Percentiles rank a stretch among this genome's conserved stretches.
These are phyloP conservation scores for Asterionellopsis glacialis DNA, from an alignment of 108 stramenopile genomes.

Conservation along the genomic window DNA sequence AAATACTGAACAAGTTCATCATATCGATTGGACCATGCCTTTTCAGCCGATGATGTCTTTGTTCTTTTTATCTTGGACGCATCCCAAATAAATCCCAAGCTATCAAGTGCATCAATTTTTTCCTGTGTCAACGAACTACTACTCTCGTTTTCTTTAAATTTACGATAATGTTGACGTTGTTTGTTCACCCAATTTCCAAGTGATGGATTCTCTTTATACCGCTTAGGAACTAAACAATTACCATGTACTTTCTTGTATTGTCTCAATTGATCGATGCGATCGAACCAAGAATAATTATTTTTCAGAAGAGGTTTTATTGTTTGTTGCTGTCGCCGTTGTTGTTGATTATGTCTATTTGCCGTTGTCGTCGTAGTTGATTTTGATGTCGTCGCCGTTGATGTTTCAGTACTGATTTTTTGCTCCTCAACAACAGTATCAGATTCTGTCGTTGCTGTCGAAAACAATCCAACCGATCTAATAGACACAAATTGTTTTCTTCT, in stretches of 20 bases:
- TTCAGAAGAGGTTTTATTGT: too few relatives aligned
- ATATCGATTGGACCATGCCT: background rate
- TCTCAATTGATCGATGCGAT: conserved; percentile 24
- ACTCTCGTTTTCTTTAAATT: conserved; percentile 19
- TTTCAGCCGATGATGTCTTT: background rate
- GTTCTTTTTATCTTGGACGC: conserved; percentile 8
- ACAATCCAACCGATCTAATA: too few relatives aligned
- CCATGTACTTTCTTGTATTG: conserved; percentile 36
- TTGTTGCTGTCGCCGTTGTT: too few relatives aligned
- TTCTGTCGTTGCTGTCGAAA: too few relatives aligned
- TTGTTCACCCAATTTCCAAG: conserved; percentile 67
- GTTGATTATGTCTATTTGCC: too few relatives aligned
- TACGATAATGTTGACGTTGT: conserved; percentile 49
- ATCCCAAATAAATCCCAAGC: conserved; percentile 40
- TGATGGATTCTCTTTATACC: conserved; percentile 44
- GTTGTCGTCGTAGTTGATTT: too few relatives aligned
- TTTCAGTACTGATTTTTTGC: too few relatives aligned
- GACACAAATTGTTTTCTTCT: too few relatives aligned
- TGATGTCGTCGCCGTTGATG: too few relatives aligned
- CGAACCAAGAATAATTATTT: conserved; percentile 16
- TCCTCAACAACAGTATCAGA: too few relatives aligned
- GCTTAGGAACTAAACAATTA: conserved; percentile 45
- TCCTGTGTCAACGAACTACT: conserved; percentile 33
- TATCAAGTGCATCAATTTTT: conserved; percentile 31
- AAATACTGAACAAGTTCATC: conserved; percentile 5